These are phyloP conservation scores for Boletales sp. DNA, from an alignment of 768 basidiomycete species.

Conservation along the genomic window DNA sequence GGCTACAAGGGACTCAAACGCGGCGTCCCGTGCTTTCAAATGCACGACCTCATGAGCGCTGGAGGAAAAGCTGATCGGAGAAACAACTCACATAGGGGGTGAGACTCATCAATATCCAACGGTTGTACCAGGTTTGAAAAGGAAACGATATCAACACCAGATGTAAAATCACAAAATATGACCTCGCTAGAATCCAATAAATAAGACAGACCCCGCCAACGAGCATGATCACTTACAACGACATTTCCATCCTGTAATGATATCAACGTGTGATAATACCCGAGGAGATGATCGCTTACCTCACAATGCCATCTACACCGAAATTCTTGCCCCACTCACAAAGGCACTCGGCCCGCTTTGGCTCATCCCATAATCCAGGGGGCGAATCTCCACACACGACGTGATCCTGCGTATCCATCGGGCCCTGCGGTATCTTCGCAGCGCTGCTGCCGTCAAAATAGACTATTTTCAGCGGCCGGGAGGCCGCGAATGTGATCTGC, in stretches of 20 bases:
- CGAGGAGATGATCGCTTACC: not conserved
- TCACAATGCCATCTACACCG: too few relatives aligned
- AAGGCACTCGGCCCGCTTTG: too few relatives aligned
- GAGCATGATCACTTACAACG: not conserved
- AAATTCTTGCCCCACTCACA: too few relatives aligned
- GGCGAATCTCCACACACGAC: too few relatives aligned
- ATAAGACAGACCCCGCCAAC: not conserved
- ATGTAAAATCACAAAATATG: not conserved
- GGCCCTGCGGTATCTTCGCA: too few relatives aligned
- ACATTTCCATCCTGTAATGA: not conserved
- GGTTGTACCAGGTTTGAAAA: not conserved
- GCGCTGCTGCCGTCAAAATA: too few relatives aligned
- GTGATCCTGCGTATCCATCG: too few relatives aligned
- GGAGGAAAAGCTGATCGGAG: not conserved
- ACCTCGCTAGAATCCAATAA: not conserved
- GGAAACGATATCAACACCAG: not conserved
- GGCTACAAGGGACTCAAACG: not conserved
- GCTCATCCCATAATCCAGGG: too few relatives aligned
- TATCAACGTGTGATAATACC: not conserved
- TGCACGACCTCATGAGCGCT: not conserved
- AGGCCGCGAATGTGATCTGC: too few relatives aligned
- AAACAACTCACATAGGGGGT: not conserved
- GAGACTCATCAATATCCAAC: not conserved
- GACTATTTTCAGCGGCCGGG: too few relatives aligned
- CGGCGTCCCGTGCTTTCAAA: not conserved